These are phyloP conservation scores for Falciphora oryzae DNA, from an alignment of 2,329 filamentous ascomycete species.

Conservation along the genomic window DNA sequence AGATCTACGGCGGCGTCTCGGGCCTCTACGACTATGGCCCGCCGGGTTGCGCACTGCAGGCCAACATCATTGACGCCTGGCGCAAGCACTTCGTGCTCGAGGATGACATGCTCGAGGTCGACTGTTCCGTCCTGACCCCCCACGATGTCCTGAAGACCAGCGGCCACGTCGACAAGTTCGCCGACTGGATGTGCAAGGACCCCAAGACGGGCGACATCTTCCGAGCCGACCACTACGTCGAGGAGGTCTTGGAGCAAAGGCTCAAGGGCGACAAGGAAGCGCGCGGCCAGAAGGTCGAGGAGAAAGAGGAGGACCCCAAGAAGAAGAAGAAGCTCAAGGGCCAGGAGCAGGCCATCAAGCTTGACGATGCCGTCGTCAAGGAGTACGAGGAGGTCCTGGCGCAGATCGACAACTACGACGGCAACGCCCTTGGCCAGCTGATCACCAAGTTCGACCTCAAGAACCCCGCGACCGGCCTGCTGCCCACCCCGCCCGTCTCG, in stretches of 20 bases:
- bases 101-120: constrained; percentile 93
- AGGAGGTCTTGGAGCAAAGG: constrained; percentile 82
- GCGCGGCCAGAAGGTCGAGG: constrained; percentile 73
- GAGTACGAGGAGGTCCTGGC: constrained; percentile 92
- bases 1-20: constrained; percentile 86
- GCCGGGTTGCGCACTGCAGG: constrained; percentile 77
- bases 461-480: constrained; percentile 74
- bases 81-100: constrained; percentile 89
- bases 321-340: constrained; percentile 83
- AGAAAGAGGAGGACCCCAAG: constrained; percentile 46
- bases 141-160: constrained; percentile 91
- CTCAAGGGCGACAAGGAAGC: constrained; percentile 91
- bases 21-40: constrained; percentile 94
- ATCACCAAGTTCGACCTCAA: constrained; percentile 89
- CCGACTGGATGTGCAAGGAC: constrained; percentile 99
- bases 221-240: constrained; percentile 91
- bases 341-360: constrained; percentile 70
- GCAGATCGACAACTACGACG: constrained; percentile 91
- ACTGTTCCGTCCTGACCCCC: constrained; percentile 90
- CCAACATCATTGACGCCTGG: constrained; percentile 85
- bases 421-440: constrained; percentile 75
- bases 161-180: constrained; percentile 96
- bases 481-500: constrained; percentile 73
- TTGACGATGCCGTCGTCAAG: constrained; percentile 77
- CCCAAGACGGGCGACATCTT: constrained; percentile 96